Percentiles rank a stretch among this genome's conserved stretches.
Evolutionary conservation across 1,284 basidiomycete species (phyloP).

Genomic region (Athelia sp.): DNA sequence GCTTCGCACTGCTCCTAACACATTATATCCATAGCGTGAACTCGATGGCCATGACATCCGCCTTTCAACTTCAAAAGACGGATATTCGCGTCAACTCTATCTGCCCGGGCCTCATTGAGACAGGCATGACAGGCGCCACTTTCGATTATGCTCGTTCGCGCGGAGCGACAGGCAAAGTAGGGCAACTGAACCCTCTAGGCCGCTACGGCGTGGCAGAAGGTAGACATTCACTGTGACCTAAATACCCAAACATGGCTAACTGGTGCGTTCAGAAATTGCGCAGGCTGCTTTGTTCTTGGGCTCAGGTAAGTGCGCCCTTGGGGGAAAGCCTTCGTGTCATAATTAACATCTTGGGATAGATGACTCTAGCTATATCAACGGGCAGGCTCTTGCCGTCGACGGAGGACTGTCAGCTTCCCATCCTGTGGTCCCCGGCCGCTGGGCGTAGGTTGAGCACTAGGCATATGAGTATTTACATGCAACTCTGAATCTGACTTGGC

Average conservation of each 20-base stretch:
- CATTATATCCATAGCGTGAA: conserved; percentile 70
- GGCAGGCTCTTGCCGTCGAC: conserved; percentile 83
- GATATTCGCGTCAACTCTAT: conserved; percentile 88
- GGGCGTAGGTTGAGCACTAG: no score
- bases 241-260: neutral
- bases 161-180: conserved; percentile 73
- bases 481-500: no score
- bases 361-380: conserved; percentile 91
- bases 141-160: conserved; percentile 76
- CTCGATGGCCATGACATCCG: conserved; percentile 77
- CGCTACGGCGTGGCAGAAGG: conserved; percentile 79
- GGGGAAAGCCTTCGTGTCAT: neutral
- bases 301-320: conserved; percentile 51
- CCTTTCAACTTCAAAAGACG: conserved; percentile 77
- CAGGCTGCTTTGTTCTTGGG: conserved; percentile 83
- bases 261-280: conserved; percentile 63
- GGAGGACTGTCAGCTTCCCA: conserved; percentile 75
- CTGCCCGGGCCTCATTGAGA: conserved; percentile 90
- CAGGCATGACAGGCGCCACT: conserved; percentile 73
- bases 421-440: conserved; percentile 33
- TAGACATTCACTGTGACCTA: conserved; percentile 16
- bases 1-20: no score
- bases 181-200: conserved; percentile 81
- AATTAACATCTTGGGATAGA: conserved; percentile 40
- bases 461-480: no score